phyloP scores from a whole-genome alignment of 2,329 filamentous ascomycete genomes.

The Sporothrix protearum region DNA sequence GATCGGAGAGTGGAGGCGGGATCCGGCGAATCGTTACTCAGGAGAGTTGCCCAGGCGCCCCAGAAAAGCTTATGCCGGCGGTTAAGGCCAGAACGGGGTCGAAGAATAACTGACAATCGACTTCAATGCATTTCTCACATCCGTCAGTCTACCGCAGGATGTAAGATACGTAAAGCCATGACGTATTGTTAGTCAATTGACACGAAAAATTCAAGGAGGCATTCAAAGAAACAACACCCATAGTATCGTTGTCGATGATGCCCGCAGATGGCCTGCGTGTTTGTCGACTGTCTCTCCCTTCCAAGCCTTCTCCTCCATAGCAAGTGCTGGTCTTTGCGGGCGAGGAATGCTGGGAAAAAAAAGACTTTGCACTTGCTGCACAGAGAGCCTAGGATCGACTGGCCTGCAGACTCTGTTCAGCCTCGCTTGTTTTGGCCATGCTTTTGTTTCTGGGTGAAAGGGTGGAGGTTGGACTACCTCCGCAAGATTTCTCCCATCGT shows the following conservation, averaged over 20 bases:
- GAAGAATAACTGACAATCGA: neutral
- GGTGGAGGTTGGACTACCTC: neutral
- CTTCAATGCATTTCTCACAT: neutral
- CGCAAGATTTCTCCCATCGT: neutral
- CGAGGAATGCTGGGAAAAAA: neutral
- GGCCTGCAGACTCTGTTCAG: neutral
- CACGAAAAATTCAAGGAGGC: neutral
- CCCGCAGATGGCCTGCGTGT: neutral
- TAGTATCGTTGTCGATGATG: neutral
- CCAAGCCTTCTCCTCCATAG: neutral
- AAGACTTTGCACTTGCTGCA: neutral
- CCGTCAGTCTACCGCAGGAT: neutral
- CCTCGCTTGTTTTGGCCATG: neutral
- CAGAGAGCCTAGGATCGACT: neutral
- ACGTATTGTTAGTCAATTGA: neutral
- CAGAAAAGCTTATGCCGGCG: neutral
- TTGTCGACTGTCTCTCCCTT: neutral
- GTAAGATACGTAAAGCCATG: neutral
- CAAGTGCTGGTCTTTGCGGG: neutral
- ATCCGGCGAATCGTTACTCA: neutral
- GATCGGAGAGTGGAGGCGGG: neutral
- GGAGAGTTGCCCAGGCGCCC: neutral
- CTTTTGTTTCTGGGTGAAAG: neutral
- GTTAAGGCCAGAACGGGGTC: neutral
- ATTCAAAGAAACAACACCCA: neutral